Base-by-base conservation (phyloP, 805 yeast species). In the Yamadazyma akitaensis region DNA sequence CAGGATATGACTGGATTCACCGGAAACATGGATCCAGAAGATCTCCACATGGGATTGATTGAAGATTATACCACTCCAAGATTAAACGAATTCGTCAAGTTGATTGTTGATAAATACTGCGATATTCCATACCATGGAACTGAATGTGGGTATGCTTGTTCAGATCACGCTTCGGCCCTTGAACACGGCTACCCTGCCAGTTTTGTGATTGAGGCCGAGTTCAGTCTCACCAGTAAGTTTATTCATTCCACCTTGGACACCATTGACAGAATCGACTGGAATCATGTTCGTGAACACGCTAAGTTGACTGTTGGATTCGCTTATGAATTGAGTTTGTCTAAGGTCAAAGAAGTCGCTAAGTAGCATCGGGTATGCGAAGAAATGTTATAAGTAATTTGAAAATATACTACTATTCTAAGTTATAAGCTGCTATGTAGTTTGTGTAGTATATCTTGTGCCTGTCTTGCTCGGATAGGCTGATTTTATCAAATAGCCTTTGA, bases 1-100 rank as follows among this genome's bases (percentile, higher is more conserved):
- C 96, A 89, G 62, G 99, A 92, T 62, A 91, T 91, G 96, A 86
- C 96, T 2, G 97, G 96, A 0, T 88, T 73, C 59, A 77, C 84
- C 2, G 70, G 73, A 30, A 77, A 74, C 36, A 68, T 82, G 35
- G 59, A 66, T 34, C 79, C 74, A 51, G 66, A 53, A 25, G 84
- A 76, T 47, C 68, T 61, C 55, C 82, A 81, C 61, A 76, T 91
- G 56, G 97, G 97, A n/a, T 73, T 92, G 37, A 80, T 90, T 48
- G 77, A 80, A 2, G 96, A 89, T 68, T 82, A 77, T 61, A 82
- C 85, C 1, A 73, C 82, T 21, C 62, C 64, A 0, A 65, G 54
- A 4, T 75, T 88, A 50, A 82, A 81, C 41, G 67, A 74, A 9
- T 88, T 83, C 58, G 62, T 88, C 48, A 81, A 85, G 65, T 53